Conservation (phyloP, 768 basidiomycete genomes). For the Macrocybe gigantea region DNA sequence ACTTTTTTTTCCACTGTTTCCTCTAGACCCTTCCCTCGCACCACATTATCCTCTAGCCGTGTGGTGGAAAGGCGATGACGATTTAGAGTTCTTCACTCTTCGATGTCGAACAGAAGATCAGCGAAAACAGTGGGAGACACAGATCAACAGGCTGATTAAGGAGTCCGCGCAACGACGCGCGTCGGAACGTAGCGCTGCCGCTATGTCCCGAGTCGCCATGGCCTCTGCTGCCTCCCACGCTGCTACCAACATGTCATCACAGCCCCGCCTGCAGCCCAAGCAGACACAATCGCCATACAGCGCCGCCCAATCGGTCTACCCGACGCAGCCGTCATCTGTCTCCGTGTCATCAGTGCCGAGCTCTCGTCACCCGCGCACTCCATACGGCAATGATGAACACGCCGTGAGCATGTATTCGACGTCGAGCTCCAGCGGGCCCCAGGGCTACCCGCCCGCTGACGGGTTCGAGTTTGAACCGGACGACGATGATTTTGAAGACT, state of each 20-base stretch:
- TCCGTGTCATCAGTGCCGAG: constrained; percentile 20
- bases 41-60: constrained; percentile 79
- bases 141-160: constrained; percentile 83
- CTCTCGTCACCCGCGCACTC: constrained; percentile 24
- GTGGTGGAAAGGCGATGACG: constrained; percentile 93
- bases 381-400: constrained; percentile 35
- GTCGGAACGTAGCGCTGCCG: constrained; percentile 44
- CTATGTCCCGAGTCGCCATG: constrained; percentile 46
- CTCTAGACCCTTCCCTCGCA: constrained; percentile 39
- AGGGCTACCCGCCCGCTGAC: constrained; percentile 56
- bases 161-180: constrained; percentile 66
- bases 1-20: background rate
- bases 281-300: constrained; percentile 24
- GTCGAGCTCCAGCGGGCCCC: constrained; percentile 34
- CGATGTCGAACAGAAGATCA: constrained; percentile 92
- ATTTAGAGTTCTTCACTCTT: constrained; percentile 89
- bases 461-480: constrained; percentile 72
- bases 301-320: constrained; percentile 24
- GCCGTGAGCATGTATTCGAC: constrained; percentile 17
- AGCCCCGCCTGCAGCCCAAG: constrained; percentile 25
- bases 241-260: background rate
- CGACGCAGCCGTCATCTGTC: constrained; percentile 14
- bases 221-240: constrained; percentile 41
- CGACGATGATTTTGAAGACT: constrained; percentile 74
- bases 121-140: constrained; percentile 86